phyloP scores from a whole-genome alignment of 495 filamentous ascomycete species.

The Trichoderma virens region DNA sequence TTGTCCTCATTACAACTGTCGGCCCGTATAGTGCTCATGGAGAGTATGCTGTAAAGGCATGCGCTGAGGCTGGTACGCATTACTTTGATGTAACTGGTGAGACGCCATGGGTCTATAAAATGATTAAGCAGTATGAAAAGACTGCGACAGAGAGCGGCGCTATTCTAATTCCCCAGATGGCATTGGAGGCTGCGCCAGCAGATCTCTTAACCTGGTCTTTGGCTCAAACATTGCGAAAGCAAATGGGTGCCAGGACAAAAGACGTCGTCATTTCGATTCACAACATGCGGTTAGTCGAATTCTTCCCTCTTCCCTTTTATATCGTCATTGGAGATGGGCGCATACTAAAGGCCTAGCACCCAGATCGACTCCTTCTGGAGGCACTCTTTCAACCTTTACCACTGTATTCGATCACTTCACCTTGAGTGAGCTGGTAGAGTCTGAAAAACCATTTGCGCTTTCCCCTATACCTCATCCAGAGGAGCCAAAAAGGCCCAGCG shows the following conservation, averaged over 20 bases:
- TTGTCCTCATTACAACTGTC: conserved; percentile 71
- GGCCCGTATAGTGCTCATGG: conserved; percentile 79
- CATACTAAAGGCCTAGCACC: neutral
- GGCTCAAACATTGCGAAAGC: conserved; percentile 54
- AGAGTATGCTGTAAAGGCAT: conserved; percentile 77
- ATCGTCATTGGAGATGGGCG: too few relatives aligned
- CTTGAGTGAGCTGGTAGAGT: conserved; percentile 44
- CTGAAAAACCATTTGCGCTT: conserved; percentile 56
- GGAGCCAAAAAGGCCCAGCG: conserved; percentile 26
- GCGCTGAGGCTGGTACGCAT: conserved; percentile 79
- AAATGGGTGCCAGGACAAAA: conserved; percentile 43
- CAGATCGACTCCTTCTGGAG: conserved; percentile 59
- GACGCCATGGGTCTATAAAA: conserved; percentile 66
- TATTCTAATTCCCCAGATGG: conserved; percentile 80
- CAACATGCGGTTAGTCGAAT: conserved; percentile 47
- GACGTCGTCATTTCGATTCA: conserved; percentile 57
- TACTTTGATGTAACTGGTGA: conserved; percentile 91
- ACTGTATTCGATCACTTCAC: conserved; percentile 56
- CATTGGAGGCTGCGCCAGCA: conserved; percentile 76
- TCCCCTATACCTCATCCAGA: conserved; percentile 52
- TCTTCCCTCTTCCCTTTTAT: neutral
- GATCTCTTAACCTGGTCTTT: conserved; percentile 72
- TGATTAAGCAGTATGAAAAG: conserved; percentile 74
- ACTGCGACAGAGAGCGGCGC: conserved; percentile 66
- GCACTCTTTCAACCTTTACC: conserved; percentile 60